Conservation (phyloP, 257 asterid species). For the Asclepias syriaca region DNA sequence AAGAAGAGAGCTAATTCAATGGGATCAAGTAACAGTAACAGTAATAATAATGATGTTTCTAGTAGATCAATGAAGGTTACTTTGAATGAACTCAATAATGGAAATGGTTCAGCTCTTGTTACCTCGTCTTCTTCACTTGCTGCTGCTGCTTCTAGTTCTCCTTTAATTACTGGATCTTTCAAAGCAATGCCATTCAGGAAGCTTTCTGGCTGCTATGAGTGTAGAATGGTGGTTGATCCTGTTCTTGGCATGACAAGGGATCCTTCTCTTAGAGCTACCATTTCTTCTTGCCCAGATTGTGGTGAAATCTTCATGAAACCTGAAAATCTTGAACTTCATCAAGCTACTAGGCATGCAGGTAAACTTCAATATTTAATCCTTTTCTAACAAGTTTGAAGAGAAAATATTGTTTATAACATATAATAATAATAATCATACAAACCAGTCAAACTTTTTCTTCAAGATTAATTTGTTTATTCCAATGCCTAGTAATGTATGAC, state of each 20-base stretch:
- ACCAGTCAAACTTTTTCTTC: constrained; percentile 42
- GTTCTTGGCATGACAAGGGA: constrained; percentile 70
- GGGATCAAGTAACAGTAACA: constrained; percentile 13
- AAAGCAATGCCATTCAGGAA: constrained; percentile 73
- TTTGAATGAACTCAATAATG: constrained; percentile 16
- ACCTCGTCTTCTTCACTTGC: constrained; percentile 21
- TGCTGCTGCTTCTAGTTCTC: constrained; percentile 28
- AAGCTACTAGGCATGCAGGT: constrained; percentile 88
- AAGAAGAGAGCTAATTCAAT: constrained; percentile 24
- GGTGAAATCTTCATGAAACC: constrained; percentile 72
- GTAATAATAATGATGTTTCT: constrained; percentile 13
- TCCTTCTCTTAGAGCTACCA: constrained; percentile 58
- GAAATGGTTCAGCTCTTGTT: constrained; percentile 6
- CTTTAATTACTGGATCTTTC: constrained; percentile 47
- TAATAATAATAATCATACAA: not conserved
- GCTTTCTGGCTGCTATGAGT: constrained; percentile 78
- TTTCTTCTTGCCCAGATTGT: constrained; percentile 56
- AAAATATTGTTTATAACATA: not conserved
- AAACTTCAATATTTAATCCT: constrained; percentile 1
- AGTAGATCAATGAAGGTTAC: constrained; percentile 37
- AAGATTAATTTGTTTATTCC: constrained; percentile 31
- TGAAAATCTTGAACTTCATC: constrained; percentile 77
- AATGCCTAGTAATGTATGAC: constrained; percentile 35
- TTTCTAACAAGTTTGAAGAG: not conserved
- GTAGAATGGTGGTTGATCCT: constrained; percentile 87